Evolutionary conservation across 306 rosid genomes (phyloP), one percentile per base, ranked within the genome.

Genomic region (Rubus parviflorus): DNA sequence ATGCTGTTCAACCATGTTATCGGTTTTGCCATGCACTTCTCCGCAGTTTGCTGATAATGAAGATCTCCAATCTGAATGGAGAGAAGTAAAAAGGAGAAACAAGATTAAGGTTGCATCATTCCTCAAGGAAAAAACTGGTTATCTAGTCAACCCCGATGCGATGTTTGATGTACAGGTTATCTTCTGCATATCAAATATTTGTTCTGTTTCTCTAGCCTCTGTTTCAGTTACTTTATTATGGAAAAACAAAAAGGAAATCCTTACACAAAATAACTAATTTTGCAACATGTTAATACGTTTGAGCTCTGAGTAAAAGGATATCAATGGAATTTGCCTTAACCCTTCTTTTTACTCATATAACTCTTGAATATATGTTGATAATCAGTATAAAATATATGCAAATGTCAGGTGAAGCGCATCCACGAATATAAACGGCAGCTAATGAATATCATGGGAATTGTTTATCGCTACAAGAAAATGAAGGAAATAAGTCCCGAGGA

Each of bases 391-490:
- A 12, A 25, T 60, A 11, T 60, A 13, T 60, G 17, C 41, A 60
- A 60, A 63, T 63, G 20, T 72, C 74, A 95, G 98, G 98, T 95
- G 84, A 95, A 95, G 89, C 94, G 98, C 85, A 92, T 95, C 82
- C 98, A 95, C 79, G 97, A 95, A 80, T 95, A 95, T 82, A 95
- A 95, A 80, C 85, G 98, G 66, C 98, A 95, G 77, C 75, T 95
- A 49, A 16, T 92, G 87, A 92, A 95, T 71, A 89, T 95, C 70
- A 83, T 95, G 23, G 98, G 97, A 77, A 92, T 95, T 72, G 97
- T 92, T 78, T 89, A 92, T 80, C 96, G 98, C 71, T 95, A 95
- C 91, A 95, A 95, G 91, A 82, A 86, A 86, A 95, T 95, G 97
- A 95, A 92, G 86, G 98, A 95, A 88, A 89, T 92, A 96, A 92